These are phyloP conservation scores for Phialemoniopsis sp. DNA, from an alignment of 2,329 filamentous ascomycete genomes.

Conservation along the genomic window DNA sequence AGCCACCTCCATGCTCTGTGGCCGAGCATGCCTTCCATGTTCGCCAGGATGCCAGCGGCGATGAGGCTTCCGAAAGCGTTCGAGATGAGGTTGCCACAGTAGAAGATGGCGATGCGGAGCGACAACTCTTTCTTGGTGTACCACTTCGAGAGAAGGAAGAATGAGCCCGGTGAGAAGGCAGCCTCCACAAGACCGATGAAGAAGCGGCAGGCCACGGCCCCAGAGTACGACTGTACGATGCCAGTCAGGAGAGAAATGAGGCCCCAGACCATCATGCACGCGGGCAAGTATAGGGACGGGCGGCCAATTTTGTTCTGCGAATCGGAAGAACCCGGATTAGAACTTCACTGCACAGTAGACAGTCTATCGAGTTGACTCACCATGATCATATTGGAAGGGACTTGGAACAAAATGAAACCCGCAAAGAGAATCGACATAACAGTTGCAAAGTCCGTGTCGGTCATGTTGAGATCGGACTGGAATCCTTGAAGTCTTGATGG, in stretches of 20 bases:
- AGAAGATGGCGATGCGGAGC: constrained; percentile 38
- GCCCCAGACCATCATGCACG: constrained; percentile 7
- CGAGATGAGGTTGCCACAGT: constrained; percentile 11
- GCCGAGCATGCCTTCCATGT: neutral
- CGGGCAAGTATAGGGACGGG: constrained; percentile 8
- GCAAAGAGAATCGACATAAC: constrained; percentile 40
- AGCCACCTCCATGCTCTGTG: no score
- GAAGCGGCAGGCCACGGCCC: constrained; percentile 24
- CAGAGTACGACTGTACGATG: constrained; percentile 20
- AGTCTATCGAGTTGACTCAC: no score
- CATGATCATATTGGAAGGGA: constrained; percentile 40
- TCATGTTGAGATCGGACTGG: constrained; percentile 27
- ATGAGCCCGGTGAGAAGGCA: constrained; percentile 39
- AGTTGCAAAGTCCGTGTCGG: constrained; percentile 27
- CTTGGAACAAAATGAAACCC: constrained; percentile 39
- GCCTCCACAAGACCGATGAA: constrained; percentile 23
- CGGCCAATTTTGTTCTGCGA: constrained; percentile 6
- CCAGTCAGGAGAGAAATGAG: constrained; percentile 14
- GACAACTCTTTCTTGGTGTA: constrained; percentile 39
- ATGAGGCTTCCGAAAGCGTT: constrained; percentile 1
- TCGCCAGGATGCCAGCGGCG: constrained; percentile 1
- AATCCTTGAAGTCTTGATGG: constrained; percentile 27
- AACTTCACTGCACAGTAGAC: no score
- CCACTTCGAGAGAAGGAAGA: constrained; percentile 41
- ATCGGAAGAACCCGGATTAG: no score